These are phyloP conservation scores for Vanrija pseudolonga DNA, from an alignment of 1,284 basidiomycete genomes.

Conservation along the genomic window DNA sequence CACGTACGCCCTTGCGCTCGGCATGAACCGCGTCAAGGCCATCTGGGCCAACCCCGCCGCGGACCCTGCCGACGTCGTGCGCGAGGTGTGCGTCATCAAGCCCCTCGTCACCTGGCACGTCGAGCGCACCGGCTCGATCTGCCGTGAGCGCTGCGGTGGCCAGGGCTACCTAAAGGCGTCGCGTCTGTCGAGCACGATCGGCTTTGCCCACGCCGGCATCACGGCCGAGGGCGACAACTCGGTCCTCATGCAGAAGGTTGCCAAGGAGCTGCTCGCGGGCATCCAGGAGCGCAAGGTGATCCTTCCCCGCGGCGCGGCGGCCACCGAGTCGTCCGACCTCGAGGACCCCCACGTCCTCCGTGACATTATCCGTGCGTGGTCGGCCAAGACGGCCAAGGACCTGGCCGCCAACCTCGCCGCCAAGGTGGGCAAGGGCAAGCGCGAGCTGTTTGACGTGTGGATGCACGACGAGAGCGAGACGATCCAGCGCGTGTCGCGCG, in stretches of 20 bases:
- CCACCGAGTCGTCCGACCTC: neutral
- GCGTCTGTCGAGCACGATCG: conserved; percentile 1
- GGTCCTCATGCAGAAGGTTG: conserved; percentile 14
- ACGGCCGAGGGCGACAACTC: conserved; percentile 18
- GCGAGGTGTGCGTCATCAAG: conserved; percentile 12
- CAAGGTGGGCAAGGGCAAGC: conserved; percentile 7
- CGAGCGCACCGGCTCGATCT: conserved; percentile 7
- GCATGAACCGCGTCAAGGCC: conserved; percentile 12
- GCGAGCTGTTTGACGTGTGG: conserved; percentile 12
- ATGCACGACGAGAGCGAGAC: conserved; percentile 11
- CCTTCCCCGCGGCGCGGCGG: neutral
- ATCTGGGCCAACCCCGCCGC: conserved; percentile 7
- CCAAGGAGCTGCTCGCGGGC: conserved; percentile 14
- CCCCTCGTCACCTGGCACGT: conserved; percentile 14
- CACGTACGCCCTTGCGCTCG: conserved; percentile 7
- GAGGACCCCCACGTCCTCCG: neutral
- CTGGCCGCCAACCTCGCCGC: conserved; percentile 1
- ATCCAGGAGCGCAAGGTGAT: conserved; percentile 6
- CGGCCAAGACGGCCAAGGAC: neutral
- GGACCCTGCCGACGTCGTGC: conserved; percentile 8
- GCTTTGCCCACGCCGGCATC: conserved; percentile 14
- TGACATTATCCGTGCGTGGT: conserved; percentile 8
- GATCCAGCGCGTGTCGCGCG: conserved; percentile 5
- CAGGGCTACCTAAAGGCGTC: conserved; percentile 11
- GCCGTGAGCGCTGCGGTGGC: conserved; percentile 16